Base-by-base conservation (phyloP, 2,329 filamentous ascomycete species). In the Xylaria sp. region DNA sequence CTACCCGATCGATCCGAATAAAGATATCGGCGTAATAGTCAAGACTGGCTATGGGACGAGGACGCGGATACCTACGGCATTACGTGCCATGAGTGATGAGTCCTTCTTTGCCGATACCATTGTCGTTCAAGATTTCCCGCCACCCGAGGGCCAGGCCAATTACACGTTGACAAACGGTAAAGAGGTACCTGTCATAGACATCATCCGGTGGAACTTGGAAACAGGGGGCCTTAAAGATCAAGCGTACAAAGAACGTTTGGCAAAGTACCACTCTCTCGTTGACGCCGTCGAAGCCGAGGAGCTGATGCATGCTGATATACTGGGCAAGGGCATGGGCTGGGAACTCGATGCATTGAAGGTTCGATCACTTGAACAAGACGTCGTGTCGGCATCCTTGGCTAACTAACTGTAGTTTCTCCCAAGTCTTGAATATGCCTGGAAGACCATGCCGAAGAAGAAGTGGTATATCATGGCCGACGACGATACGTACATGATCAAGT, bases 391-490 rank as follows among this genome's bases (percentile, higher is more conserved):
- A 39, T 34, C n/a, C 37, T 24, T 44, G 18, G 20, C 49, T 60
- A 51, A 65, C 52, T 22, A 2, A 4, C 39, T 53, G 2, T 54
- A 83, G 81, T 83, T 83, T 63, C 76, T 84, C 47, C 76, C 79
- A 39, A 78, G 79, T 40, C 76, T 85, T 60, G 78, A 83, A 59
- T 74, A 80, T 56, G 72, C 78, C 18, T 82, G 78, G 70, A 67
- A 72, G 38, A 72, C 69, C 16, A 71, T 83, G 63, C 81, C 81
- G 0, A 66, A 72, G 56, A 84, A 83, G 70, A 81, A 82, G 64
- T 84, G 82, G 82, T 84, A 83, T 62, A 66, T 84, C 56, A 77
- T 84, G 58, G 67, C 82, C 13, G 81, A 84, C 66, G 82, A 84
- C 66, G 81, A 85, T 63, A 84, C 80, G 1, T 84, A 78, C 63